Base-by-base conservation (phyloP, 192 early-diverging fungal genomes). In the Linnemannia schmuckeri region DNA sequence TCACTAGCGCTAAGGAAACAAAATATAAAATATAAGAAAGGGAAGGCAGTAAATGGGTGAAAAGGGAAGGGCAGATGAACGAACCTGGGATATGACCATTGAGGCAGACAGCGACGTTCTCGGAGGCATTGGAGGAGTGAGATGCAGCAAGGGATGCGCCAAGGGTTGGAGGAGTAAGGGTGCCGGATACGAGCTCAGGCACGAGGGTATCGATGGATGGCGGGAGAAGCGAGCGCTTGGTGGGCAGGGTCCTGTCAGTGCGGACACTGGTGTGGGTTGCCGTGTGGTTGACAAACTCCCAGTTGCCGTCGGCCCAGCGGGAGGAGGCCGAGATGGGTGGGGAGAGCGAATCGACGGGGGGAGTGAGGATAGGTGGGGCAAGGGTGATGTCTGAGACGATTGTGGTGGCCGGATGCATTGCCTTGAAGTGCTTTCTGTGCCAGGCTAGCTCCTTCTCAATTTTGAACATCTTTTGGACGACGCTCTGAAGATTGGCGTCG, bases 331-430 rank as follows among this genome's bases (percentile, higher is more conserved):
- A 75, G 68, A 41, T 41, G 46, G 85, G 85, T 6, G 79, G 76
- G 6, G 85, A 87, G 63, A 87, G 76, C 40, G 85, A 78, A 47
- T 87, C 85, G 22, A 87, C 85, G 35, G 85, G 85, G 0, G 85
- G 80, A 17, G 85, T 87, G 66, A 87, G 85, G 72, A 87, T 87
- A 24, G 85, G 85, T 24, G 85, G 52, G 6, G 85, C 79, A 35
- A 87, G 79, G 3, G 57, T 46, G 57, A 87, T 81, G 54, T 87
- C 79, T 27, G 76, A 40, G 33, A 81, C 61, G 54, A 86, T 75
- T 7, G 78, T 41, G 75, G 35, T 72, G 12, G 41, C 4, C 8
- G 85, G 79, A 20, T 68, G 55, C 37, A 70, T 13, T 22, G 54
- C 22, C 52, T 74, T 71, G 70, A 77, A 42, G 70, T 72, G 70